phyloP scores from a whole-genome alignment of 129 eudicot species.

The Chrysanthemum seticuspe region DNA sequence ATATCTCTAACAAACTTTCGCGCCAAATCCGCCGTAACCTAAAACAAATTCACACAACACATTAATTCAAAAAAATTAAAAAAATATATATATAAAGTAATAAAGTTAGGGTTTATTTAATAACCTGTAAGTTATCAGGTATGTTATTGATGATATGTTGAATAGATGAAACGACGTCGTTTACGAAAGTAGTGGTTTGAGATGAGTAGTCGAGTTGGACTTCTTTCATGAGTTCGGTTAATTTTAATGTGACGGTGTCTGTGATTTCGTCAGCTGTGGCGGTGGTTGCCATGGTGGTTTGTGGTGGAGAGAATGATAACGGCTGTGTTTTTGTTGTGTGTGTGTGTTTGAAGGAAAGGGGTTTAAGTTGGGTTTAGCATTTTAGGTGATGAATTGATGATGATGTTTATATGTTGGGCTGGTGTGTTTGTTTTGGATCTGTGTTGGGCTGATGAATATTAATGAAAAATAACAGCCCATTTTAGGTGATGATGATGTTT shows the following conservation, averaged over 20 bases:
- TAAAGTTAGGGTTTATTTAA: not conserved
- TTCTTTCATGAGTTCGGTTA: conserved; percentile 74
- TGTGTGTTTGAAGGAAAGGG: not conserved
- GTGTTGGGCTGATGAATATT: no score
- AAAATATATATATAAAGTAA: not conserved
- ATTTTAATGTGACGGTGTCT: conserved; percentile 54
- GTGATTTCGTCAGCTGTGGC: conserved; percentile 35
- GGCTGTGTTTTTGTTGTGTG: not conserved
- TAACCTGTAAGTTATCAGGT: conserved; percentile 63
- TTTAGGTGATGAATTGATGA: no score
- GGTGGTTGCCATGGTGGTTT: conserved; percentile 34
- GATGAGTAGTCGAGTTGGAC: conserved; percentile 66
- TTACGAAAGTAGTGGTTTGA: conserved; percentile 36
- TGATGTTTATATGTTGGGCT: conserved; percentile 27
- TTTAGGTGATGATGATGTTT: no score
- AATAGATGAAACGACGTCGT: conserved; percentile 54
- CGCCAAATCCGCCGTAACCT: conserved; percentile 81
- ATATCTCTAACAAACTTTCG: conserved; percentile 76
- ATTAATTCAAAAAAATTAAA: not conserved
- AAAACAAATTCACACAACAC: conserved; percentile 2
- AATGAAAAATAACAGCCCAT: no score
- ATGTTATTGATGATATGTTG: conserved; percentile 47
- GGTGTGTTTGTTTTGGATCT: no score
- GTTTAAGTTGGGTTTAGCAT: conserved; percentile 10
- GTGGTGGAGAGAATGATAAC: conserved; percentile 15